phyloP scores from a whole-genome alignment of 2,329 filamentous ascomycete species.

The Purpureocillium takamizusanense region DNA sequence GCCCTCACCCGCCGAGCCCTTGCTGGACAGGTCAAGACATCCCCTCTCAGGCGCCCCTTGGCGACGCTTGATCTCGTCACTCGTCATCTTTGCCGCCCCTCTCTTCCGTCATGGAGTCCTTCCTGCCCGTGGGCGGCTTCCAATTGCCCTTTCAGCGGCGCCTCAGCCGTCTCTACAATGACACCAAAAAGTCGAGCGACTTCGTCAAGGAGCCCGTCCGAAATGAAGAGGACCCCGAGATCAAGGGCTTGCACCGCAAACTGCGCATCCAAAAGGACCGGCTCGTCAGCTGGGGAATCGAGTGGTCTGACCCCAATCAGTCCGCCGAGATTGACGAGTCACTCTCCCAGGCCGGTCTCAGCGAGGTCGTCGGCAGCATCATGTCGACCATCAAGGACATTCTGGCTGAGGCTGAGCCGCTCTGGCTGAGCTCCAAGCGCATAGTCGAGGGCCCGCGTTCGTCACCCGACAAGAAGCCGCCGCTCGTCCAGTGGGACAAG shows the following conservation, averaged over 20 bases:
- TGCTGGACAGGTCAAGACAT: too few relatives aligned
- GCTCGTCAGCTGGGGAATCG: constrained; percentile 68
- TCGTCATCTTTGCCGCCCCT: too few relatives aligned
- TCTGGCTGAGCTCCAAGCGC: constrained; percentile 55
- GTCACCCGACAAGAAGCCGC: constrained; percentile 42
- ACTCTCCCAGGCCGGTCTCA: constrained; percentile 63
- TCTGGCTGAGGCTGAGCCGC: constrained; percentile 63
- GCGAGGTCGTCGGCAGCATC: constrained; percentile 69
- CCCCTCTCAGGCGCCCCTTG: too few relatives aligned
- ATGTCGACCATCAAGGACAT: constrained; percentile 76
- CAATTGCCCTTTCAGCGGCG: constrained; percentile 51
- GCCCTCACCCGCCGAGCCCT: too few relatives aligned
- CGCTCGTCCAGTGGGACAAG: constrained; percentile 58
- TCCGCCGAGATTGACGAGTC: constrained; percentile 63
- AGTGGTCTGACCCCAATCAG: constrained; percentile 68
- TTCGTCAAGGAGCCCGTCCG: constrained; percentile 58
- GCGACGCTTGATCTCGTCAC: too few relatives aligned
- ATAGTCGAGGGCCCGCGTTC: constrained; percentile 27
- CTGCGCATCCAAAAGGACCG: constrained; percentile 74
- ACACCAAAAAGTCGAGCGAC: constrained; percentile 70
- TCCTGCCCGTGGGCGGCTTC: constrained; percentile 41
- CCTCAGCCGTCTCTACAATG: constrained; percentile 67
- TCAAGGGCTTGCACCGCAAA: constrained; percentile 64
- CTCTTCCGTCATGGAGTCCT: constrained; percentile 37
- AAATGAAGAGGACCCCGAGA: constrained; percentile 58